Base-by-base conservation (phyloP, 495 filamentous ascomycete genomes). In the Stereocaulon alpinum region DNA sequence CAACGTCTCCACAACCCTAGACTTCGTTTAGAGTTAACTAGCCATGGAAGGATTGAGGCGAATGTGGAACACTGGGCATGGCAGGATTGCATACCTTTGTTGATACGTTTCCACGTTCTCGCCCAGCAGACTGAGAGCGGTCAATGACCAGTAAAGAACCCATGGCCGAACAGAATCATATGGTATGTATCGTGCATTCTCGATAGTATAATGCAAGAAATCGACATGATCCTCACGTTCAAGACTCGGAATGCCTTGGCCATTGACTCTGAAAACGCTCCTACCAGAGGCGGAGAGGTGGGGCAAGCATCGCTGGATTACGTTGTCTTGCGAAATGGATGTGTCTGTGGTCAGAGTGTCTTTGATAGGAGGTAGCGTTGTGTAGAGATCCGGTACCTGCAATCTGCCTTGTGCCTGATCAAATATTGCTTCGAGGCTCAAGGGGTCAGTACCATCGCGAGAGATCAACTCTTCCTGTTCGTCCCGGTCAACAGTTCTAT, bases 121-220 rank as follows among this genome's bases (percentile, higher is more conserved):
- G 22, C 89, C 89, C 41, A 97, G 75, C 22, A 88, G 70, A 41
- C 77, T 73, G 27, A 97, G 76, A 0, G 80, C 88, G 11, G 81
- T 80, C 34, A 97, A 72, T 44, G 80, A 84, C 93, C 93, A 98
- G 72, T 97, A 97, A 62, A 93, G 72, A 65, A 95, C 79, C 93
- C 93, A 98, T 2, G 93, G 89, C 49, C 93, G 77, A 64, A 84
- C 87, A 17, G 93, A 85, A 74, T 98, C 93, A 52, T 87, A 77
- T 1, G 73, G 73, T 22, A 85, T 81, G 64, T 85, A 93, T 12
- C 72, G 70, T 3, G 76, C 68, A 0, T 74, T 70, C 42, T 77
- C 77, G 18, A 98, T 73, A 29, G 77, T 74, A 43, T 80, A 74
- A 53, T 84, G 84, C 24, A 96, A 76, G 68, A 92, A 98, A n/a